Conservation (phyloP, 345 rosid species). For the Eucalyptus fibrosa region DNA sequence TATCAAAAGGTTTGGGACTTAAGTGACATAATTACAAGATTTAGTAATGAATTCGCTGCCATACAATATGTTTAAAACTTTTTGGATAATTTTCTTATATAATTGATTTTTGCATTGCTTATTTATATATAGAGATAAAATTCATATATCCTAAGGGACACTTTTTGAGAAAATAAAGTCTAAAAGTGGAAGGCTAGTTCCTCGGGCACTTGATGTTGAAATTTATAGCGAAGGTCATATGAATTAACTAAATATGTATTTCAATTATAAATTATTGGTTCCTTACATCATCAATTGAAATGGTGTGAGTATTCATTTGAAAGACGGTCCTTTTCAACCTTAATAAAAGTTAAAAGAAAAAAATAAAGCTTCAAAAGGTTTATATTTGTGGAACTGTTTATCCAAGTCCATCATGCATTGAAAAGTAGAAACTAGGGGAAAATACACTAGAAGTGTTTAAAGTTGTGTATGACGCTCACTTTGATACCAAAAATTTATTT, state of each 20-base stretch:
- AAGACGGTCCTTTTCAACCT: not conserved
- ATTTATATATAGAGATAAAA: not conserved
- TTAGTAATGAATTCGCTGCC: too few relatives aligned
- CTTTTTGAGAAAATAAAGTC: too few relatives aligned
- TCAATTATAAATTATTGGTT: not conserved
- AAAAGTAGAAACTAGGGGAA: not conserved
- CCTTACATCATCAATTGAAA: not conserved
- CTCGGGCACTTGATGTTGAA: not conserved
- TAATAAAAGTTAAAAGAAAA: not conserved
- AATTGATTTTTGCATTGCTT: not conserved
- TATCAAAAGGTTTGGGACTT: not conserved
- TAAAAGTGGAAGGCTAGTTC: not conserved
- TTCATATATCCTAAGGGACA: not conserved
- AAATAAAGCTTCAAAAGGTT: not conserved
- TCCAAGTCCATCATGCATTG: not conserved
- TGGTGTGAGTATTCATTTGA: not conserved
- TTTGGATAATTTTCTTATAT: not conserved
- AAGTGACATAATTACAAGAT: too few relatives aligned
- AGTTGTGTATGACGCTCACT: accelerated
- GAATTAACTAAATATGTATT: not conserved
- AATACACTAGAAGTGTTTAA: too few relatives aligned
- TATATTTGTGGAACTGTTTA: not conserved
- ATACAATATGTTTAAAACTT: too few relatives aligned
- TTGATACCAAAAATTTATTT: too few relatives aligned
- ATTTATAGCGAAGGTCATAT: not conserved